Evolutionary conservation across 2,329 filamentous ascomycete genomes (phyloP).

Genomic region (Claviceps pazoutovae): DNA sequence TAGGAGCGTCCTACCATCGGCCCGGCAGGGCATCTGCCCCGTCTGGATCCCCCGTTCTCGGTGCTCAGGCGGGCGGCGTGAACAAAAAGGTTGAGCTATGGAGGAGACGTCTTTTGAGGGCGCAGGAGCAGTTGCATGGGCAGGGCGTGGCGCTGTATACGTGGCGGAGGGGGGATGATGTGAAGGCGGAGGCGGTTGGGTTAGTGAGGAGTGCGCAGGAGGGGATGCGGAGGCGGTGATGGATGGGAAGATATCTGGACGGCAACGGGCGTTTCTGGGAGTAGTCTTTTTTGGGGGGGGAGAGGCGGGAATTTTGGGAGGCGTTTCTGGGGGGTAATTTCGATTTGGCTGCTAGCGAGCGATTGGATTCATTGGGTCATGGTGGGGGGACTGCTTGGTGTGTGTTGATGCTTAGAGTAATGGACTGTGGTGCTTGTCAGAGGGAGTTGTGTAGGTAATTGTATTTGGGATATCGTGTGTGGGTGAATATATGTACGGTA

Average conservation of each 20-base stretch:
- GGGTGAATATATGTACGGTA: too few species aligned
- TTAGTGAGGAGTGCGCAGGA: conserved; percentile 44
- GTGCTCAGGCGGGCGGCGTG: conserved; percentile 16
- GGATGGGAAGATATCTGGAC: neutral
- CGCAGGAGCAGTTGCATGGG: conserved; percentile 47
- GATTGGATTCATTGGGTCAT: neutral
- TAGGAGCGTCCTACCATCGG: conserved; percentile 11
- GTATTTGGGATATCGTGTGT: too few species aligned
- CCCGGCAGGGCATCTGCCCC: conserved; percentile 19
- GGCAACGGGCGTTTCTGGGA: neutral
- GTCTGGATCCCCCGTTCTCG: conserved; percentile 20
- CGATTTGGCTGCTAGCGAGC: neutral
- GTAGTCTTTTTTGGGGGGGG: neutral
- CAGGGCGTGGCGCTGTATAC: conserved; percentile 55
- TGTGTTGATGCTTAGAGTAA: too few species aligned
- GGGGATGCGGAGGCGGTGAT: conserved; percentile 16
- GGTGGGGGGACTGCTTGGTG: too few species aligned
- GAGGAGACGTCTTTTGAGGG: conserved; percentile 51
- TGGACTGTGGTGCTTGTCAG: too few species aligned
- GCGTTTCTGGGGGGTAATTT: neutral
- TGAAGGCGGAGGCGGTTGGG: conserved; percentile 48
- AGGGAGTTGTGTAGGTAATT: too few species aligned
- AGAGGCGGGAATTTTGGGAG: neutral
- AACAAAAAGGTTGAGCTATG: conserved; percentile 64
- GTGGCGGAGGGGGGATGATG: conserved; percentile 61